These are phyloP conservation scores for Aspergillus mulundensis DNA, from an alignment of 495 filamentous ascomycete species.

Conservation along the genomic window DNA sequence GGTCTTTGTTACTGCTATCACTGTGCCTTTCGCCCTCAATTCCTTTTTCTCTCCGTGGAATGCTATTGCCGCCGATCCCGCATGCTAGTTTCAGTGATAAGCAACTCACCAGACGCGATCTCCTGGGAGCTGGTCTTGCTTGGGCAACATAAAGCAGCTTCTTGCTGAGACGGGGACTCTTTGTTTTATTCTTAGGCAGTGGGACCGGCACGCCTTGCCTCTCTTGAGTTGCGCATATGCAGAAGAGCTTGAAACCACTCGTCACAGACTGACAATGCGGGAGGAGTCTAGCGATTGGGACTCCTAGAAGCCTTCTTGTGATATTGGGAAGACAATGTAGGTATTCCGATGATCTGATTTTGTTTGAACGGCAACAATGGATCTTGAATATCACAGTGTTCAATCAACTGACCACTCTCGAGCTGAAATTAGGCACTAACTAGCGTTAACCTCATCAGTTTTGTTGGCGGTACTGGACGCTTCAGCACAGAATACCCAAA, in stretches of 20 bases:
- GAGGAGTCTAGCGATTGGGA: too few relatives aligned
- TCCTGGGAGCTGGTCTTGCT: neutral
- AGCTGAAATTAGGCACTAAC: neutral
- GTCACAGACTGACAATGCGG: neutral
- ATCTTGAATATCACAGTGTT: neutral
- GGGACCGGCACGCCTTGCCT: neutral
- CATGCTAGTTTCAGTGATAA: neutral
- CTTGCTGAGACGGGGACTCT: neutral
- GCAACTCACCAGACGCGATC: neutral
- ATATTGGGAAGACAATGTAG: neutral
- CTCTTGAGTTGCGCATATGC: neutral
- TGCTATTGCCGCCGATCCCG: neutral
- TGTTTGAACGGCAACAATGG: neutral
- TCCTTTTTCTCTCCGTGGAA: neutral
- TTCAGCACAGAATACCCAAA: neutral
- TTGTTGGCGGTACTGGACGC: neutral
- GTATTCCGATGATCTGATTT: neutral
- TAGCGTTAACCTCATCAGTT: neutral
- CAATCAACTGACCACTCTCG: slow-evolving; percentile 9
- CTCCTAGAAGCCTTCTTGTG: neutral
- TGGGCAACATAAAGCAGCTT: neutral
- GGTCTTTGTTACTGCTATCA: too few relatives aligned
- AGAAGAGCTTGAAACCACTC: neutral
- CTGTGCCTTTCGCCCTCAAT: neutral
- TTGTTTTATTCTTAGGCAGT: neutral